Conservation (phyloP, 1,284 basidiomycete species). For the Apiotrichum domesticum region DNA sequence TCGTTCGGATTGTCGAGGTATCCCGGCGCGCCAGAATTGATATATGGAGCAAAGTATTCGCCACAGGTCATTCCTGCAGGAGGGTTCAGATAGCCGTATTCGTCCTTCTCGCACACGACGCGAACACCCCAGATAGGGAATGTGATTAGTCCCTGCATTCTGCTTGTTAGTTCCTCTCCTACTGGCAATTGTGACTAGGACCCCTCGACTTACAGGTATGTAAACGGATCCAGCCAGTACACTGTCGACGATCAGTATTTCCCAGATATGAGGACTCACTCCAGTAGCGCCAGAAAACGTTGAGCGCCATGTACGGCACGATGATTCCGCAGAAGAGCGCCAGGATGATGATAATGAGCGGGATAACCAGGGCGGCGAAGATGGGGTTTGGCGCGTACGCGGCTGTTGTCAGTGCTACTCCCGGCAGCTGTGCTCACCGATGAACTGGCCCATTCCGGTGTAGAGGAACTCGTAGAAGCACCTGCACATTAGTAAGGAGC, state of each 20-base stretch:
- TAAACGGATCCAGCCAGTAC: conserved; percentile 19
- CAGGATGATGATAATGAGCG: conserved; percentile 6
- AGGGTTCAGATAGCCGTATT: conserved; percentile 24
- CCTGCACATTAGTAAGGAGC: background rate
- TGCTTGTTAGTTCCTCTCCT: background rate
- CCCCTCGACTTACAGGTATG: conserved; percentile 5
- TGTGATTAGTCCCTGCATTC: conserved; percentile 12
- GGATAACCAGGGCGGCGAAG: conserved; percentile 27
- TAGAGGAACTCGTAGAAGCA: conserved; percentile 44
- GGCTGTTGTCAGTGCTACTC: conserved; percentile 8
- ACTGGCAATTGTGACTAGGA: no score
- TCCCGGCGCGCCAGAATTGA: background rate
- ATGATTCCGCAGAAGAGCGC: conserved; percentile 12
- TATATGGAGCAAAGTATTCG: conserved; percentile 11
- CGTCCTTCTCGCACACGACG: conserved; percentile 21
- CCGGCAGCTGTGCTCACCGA: conserved; percentile 4
- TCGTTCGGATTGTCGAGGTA: conserved; percentile 9
- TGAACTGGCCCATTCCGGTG: conserved; percentile 36
- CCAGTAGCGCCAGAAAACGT: conserved; percentile 4
- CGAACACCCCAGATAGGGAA: conserved; percentile 15
- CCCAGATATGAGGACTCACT: background rate
- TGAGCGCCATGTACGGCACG: conserved; percentile 6
- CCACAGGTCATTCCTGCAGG: conserved; percentile 25
- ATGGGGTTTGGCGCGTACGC: conserved; percentile 38
- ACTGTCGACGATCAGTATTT: conserved; percentile 1